Evolutionary conservation across 768 basidiomycete genomes (phyloP), one percentile per base, ranked within the genome.

Genomic region (Phanerodontia chrysosporium): DNA sequence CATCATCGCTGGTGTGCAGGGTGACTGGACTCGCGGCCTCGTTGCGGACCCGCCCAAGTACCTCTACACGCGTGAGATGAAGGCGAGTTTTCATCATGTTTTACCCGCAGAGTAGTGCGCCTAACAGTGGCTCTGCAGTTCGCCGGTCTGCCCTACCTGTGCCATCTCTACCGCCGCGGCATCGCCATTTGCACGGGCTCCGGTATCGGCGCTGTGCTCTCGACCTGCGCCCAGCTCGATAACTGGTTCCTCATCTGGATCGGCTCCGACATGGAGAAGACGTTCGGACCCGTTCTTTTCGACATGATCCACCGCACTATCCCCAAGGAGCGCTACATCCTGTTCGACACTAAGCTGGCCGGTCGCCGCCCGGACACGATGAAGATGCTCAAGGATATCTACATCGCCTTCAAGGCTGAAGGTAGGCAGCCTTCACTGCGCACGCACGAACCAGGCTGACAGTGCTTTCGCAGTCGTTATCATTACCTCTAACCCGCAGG

Each of bases 221-320:
- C 89, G 18, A 91, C 89, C 21, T 85, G 86, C 65, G 75, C 89
- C 16, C 87, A 92, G 67, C 87, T 83, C 24, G 82, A 85, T 3
- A 71, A 85, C 71, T 89, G 87, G 87, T 89, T 83, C 70, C 78
- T 90, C 58, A 90, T 90, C 65, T 90, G 89, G 89, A 89, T 89
- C 51, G 69, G 87, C 53, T 89, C 87, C 55, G 88, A 91, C 66
- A 88, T 90, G 72, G 88, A 89, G 70, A 89, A 86, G 74, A 90
- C 89, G 1, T 92, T 92, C 64, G 90, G 90, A 2, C 85, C 87
- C 18, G 90, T 88, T n/a, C 88, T 91, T 61, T 82, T 80, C 61
- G 83, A 83, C 42, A 78, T 92, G 57, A 90, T 92, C 64, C 81
- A 82, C 65, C 80, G 81, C 59, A 81, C 88, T 66, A 75, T 92